Percentiles rank a stretch among this genome's conserved stretches.
These are phyloP conservation scores for Pneumocystis sp. DNA, from an alignment of 1,139 yeast genomes.

Conservation along the genomic window DNA sequence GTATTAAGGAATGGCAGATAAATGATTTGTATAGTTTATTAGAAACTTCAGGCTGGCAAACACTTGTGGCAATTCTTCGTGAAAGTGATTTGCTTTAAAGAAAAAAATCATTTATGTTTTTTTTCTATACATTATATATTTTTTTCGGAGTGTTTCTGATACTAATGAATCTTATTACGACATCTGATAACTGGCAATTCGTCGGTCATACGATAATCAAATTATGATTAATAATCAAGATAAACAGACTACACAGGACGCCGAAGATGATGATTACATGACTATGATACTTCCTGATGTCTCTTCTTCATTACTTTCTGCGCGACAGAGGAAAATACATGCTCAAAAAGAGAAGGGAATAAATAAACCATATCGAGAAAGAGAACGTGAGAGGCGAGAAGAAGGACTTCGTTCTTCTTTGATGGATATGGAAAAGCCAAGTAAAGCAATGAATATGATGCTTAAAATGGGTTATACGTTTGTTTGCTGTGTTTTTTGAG, in stretches of 20 bases:
- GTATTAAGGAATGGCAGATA: conserved; percentile 27
- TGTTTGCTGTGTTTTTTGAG: conserved; percentile 32
- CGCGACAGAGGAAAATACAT: conserved; percentile 6
- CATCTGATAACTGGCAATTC: not conserved
- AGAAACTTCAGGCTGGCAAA: conserved; percentile 63
- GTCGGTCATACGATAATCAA: not conserved
- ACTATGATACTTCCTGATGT: conserved; percentile 18
- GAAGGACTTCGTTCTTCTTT: conserved; percentile 2
- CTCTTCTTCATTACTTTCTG: conserved; percentile 18
- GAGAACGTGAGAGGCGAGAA: conserved; percentile 1
- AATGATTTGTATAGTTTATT: conserved; percentile 40
- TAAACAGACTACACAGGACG: not conserved
- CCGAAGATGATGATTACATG: conserved; percentile 19
- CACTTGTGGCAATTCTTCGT: conserved; percentile 41
- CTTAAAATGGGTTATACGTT: conserved; percentile 40
- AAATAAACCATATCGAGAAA: conserved; percentile 7
- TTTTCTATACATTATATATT: not conserved
- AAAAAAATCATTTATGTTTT: not conserved
- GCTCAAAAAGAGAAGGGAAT: conserved; percentile 6
- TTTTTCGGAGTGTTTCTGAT: not conserved
- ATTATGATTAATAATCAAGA: not conserved
- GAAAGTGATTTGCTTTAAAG: not conserved
- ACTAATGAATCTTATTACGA: not conserved
- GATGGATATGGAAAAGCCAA: conserved; percentile 11
- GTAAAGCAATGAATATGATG: conserved; percentile 38